Percentiles rank a stretch among this genome's conserved stretches.
Conservation (phyloP, 345 rosid genomes). For the Acer campestre region DNA sequence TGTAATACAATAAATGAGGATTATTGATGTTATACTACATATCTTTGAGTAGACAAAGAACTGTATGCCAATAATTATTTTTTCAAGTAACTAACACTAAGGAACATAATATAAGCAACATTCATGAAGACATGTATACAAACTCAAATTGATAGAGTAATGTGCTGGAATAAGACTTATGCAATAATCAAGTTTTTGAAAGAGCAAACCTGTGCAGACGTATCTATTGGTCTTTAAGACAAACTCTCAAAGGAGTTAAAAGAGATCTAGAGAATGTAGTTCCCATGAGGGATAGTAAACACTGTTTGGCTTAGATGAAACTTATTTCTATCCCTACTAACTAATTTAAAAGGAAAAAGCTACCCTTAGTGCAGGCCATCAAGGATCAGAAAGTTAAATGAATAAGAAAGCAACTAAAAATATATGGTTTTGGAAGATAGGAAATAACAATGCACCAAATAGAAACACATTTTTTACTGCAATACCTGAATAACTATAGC, state of each 20-base stretch:
- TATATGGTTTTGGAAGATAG: not conserved
- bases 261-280: slow-evolving; percentile 1
- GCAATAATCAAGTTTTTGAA: slow-evolving; percentile 8
- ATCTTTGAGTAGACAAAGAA: slow-evolving; percentile 2
- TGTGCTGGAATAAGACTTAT: not conserved
- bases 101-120: not conserved
- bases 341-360: not conserved
- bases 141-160: not conserved
- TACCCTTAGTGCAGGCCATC: not conserved
- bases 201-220: not conserved
- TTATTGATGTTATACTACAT: not conserved
- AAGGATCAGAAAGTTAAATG: not conserved
- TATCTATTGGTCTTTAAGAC: not conserved
- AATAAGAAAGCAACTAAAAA: not conserved
- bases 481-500: not conserved
- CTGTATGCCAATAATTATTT: not conserved
- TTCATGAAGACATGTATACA: not conserved
- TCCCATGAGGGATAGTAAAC: not conserved
- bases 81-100: slow-evolving; percentile 15
- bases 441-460: not conserved
- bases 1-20: slow-evolving; percentile 10
- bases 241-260: not conserved
- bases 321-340: not conserved
- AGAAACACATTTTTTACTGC: not conserved
- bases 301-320: not conserved